Evolutionary conservation across 305 asterid species (phyloP).

Genomic region (Nicotiana rustica): DNA sequence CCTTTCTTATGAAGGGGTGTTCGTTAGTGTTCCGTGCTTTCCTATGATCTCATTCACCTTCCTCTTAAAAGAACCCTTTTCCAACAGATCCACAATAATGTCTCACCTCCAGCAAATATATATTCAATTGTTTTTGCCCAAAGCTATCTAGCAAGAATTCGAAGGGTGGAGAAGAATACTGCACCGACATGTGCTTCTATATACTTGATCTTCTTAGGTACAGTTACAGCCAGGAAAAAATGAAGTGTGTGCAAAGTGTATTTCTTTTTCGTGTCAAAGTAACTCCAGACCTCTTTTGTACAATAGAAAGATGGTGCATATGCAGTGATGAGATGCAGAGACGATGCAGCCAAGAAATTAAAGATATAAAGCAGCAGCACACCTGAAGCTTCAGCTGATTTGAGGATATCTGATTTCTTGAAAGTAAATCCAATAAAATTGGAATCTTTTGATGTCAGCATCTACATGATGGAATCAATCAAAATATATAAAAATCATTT

Average conservation of each 20-base stretch:
- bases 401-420: slow-evolving; percentile 89
- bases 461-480: slow-evolving; percentile 57
- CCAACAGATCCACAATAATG: background rate
- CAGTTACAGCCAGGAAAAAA: slow-evolving; percentile 8
- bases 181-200: background rate
- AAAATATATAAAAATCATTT: background rate
- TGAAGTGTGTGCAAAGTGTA: background rate
- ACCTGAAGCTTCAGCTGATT: slow-evolving; percentile 89
- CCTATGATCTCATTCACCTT: background rate
- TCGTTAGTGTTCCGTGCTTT: background rate
- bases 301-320: background rate
- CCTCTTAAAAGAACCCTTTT: background rate
- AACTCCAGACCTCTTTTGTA: background rate
- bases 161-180: slow-evolving; percentile 11
- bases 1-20: background rate
- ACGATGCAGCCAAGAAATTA: background rate
- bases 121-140: background rate
- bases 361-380: slow-evolving; percentile 30
- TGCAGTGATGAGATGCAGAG: background rate
- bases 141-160: background rate
- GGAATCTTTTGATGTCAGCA: slow-evolving; percentile 94
- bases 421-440: slow-evolving; percentile 95
- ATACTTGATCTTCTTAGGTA: background rate
- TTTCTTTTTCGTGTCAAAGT: background rate
- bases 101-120: slow-evolving; percentile 3